Evolutionary conservation across 2,329 filamentous ascomycete species (phyloP).

Genomic region (Aspergillus sp.): DNA sequence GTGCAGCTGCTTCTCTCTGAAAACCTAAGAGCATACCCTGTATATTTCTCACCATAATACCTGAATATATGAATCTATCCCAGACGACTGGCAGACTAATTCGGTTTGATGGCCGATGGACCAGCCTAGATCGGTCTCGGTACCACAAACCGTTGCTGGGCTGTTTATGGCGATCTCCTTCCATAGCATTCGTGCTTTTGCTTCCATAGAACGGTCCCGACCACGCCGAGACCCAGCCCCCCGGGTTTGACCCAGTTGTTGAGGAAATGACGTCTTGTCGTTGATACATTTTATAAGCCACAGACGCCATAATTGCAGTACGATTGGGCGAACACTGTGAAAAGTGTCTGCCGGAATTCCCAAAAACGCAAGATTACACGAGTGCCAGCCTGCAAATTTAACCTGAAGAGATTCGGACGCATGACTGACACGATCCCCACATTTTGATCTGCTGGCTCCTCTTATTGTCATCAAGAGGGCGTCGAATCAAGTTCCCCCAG

Average conservation of each 20-base stretch:
- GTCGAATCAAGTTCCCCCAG: not conserved
- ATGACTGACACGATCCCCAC: not conserved
- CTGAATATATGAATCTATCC: not conserved
- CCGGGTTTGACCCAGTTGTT: not conserved
- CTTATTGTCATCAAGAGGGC: not conserved
- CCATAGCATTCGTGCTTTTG: not conserved
- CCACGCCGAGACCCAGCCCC: not conserved
- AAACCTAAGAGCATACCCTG: not conserved
- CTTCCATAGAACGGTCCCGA: not conserved
- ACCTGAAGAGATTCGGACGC: not conserved
- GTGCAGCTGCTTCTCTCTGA: constrained; percentile 42
- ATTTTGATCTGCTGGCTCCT: not conserved
- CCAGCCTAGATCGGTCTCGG: not conserved
- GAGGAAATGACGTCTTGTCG: not conserved
- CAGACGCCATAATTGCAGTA: too few species aligned
- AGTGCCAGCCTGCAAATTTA: too few species aligned
- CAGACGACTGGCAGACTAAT: not conserved
- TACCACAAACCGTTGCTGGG: not conserved
- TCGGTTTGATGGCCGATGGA: not conserved
- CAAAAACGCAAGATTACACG: too few species aligned
- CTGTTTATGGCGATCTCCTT: too few species aligned
- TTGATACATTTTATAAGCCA: too few species aligned
- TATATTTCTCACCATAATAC: not conserved
- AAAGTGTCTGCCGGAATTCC: too few species aligned
- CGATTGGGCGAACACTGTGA: too few species aligned